phyloP scores from a whole-genome alignment of 192 early-diverging fungal species.

The Backusella psychrophila region DNA sequence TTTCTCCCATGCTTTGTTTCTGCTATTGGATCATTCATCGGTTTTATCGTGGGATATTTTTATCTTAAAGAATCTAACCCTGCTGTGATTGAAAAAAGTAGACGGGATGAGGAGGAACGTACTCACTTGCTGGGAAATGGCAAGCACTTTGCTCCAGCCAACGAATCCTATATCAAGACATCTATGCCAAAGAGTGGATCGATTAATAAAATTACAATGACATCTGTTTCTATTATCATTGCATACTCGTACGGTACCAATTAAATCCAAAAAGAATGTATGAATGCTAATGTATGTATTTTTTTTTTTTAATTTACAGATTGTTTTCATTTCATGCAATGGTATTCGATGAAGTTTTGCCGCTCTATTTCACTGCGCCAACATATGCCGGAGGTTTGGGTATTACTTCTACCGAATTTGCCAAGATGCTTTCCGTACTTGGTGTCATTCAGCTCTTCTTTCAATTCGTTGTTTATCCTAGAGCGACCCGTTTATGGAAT shows the following conservation, averaged over 20 bases:
- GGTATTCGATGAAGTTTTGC: conserved; percentile 52
- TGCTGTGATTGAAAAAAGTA: conserved; percentile 1
- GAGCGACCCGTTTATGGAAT: conserved; percentile 25
- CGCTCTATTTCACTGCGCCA: conserved; percentile 16
- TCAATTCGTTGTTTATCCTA: conserved; percentile 50
- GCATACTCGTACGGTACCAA: conserved; percentile 27
- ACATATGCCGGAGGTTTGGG: conserved; percentile 45
- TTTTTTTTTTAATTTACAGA: conserved; percentile 2
- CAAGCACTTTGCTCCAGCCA: neutral
- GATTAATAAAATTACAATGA: neutral
- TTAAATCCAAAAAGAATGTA: neutral
- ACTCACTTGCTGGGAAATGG: neutral
- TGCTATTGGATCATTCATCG: conserved; percentile 57
- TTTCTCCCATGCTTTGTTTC: conserved; percentile 81
- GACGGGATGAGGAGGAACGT: neutral
- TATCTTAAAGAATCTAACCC: conserved; percentile 62
- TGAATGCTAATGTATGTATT: neutral
- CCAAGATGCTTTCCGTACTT: conserved; percentile 40
- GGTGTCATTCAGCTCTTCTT: conserved; percentile 39
- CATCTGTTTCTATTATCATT: conserved; percentile 13
- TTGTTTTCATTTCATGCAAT: conserved; percentile 50
- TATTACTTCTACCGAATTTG: conserved; percentile 38
- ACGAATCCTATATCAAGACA: neutral
- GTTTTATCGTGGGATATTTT: conserved; percentile 61
- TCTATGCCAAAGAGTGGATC: conserved; percentile 8